Evolutionary conservation across 2,329 filamentous ascomycete genomes (phyloP).

Genomic region (Graphilbum ipis-grandicollis): DNA sequence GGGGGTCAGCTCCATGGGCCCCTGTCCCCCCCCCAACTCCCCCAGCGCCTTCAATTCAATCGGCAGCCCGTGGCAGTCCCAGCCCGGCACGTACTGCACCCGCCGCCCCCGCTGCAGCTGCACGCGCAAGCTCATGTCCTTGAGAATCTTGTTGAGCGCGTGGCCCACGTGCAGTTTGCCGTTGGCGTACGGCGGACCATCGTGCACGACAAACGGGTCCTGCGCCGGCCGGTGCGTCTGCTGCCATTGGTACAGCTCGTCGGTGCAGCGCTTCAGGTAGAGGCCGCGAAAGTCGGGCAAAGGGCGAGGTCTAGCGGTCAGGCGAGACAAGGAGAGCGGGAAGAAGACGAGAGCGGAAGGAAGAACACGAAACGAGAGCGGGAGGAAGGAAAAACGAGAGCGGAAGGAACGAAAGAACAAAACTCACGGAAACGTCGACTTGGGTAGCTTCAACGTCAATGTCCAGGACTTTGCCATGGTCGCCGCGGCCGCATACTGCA

Average conservation of each 20-base stretch:
- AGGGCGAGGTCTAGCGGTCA: conserved; percentile 28
- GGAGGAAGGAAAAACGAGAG: not conserved
- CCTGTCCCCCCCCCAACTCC: conserved; percentile 10
- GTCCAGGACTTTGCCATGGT: conserved; percentile 46
- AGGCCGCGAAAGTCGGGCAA: conserved; percentile 28
- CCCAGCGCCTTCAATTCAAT: conserved; percentile 93
- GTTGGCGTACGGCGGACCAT: conserved; percentile 95
- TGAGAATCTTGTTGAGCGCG: conserved; percentile 90
- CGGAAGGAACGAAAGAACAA: not conserved
- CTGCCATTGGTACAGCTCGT: conserved; percentile 86
- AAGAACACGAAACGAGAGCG: not conserved
- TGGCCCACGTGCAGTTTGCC: conserved; percentile 83
- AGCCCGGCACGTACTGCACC: conserved; percentile 75
- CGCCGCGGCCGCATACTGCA: conserved; percentile 4
- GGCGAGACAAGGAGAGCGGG: not conserved
- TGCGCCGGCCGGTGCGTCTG: conserved; percentile 31
- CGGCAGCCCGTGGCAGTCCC: conserved; percentile 94
- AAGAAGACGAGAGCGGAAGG: not conserved
- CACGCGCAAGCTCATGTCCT: conserved; percentile 77
- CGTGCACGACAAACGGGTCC: conserved; percentile 64
- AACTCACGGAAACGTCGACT: conserved; percentile 52
- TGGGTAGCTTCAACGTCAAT: conserved; percentile 58
- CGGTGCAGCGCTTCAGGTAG: conserved; percentile 62
- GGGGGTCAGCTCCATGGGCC: conserved; percentile 21
- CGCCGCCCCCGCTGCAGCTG: conserved; percentile 62